Percentiles rank a stretch among this genome's conserved stretches.
phyloP scores from a whole-genome alignment of 2,329 filamentous ascomycete species.

The Pestalotiopsis sp. region DNA sequence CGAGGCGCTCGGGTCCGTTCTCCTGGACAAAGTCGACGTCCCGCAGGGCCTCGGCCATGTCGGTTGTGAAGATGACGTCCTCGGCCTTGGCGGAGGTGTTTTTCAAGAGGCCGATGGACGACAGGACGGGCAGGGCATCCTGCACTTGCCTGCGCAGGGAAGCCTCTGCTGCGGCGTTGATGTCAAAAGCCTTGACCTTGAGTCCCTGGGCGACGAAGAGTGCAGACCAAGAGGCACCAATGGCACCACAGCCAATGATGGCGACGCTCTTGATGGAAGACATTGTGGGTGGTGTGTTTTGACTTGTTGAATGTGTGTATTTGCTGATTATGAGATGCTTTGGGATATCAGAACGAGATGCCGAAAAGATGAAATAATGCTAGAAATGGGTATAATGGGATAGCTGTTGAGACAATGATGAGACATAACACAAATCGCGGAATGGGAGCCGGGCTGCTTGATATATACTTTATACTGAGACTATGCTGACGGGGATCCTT shows the following conservation, averaged over 20 bases:
- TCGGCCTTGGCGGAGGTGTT: conserved; percentile 14
- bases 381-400: background rate
- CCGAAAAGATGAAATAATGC: background rate
- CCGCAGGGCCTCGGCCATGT: conserved; percentile 13
- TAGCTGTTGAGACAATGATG: background rate
- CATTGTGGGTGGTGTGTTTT: background rate
- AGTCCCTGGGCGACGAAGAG: conserved; percentile 14
- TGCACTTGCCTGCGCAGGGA: conserved; percentile 7
- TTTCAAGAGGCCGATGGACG: conserved; percentile 13
- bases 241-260: conserved; percentile 15
- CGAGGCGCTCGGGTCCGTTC: conserved; percentile 39
- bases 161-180: conserved; percentile 14
- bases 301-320: background rate
- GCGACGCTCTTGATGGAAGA: conserved; percentile 12
- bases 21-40: conserved; percentile 19
- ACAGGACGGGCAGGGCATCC: conserved; percentile 14
- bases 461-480: background rate
- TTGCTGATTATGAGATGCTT: background rate
- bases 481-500: background rate
- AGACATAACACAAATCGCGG: background rate
- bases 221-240: conserved; percentile 15
- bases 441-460: background rate
- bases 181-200: conserved; percentile 14
- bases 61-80: conserved; percentile 15
- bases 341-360: background rate